These are phyloP conservation scores for Blastobotrys serpentis DNA, from an alignment of 1,139 yeast species.

Conservation along the genomic window DNA sequence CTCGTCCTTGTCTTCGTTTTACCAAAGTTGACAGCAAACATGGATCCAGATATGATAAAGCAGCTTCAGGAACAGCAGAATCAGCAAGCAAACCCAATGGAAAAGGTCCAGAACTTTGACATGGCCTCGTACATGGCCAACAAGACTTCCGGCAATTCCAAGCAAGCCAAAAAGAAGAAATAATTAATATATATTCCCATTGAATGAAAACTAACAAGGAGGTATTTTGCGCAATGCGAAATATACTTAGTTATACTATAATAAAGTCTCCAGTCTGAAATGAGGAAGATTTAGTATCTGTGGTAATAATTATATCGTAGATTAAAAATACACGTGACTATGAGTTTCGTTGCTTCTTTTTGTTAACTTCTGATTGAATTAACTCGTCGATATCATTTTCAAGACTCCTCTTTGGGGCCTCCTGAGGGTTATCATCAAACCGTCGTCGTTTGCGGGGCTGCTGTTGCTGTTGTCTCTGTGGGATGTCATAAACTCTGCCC, in stretches of 20 bases:
- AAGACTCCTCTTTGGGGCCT: conserved; percentile 13
- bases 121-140: conserved; percentile 33
- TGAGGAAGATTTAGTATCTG: too few relatives aligned
- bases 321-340: not conserved
- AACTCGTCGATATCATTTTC: conserved; percentile 17
- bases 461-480: conserved; percentile 18
- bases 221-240: too few relatives aligned
- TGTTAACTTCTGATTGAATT: conserved; percentile 9
- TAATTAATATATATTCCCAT: conserved; percentile 10
- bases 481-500: conserved; percentile 28
- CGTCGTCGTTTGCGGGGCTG: conserved; percentile 23
- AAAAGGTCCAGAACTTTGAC: conserved; percentile 32
- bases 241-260: too few relatives aligned
- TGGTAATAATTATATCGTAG: too few relatives aligned
- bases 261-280: too few relatives aligned
- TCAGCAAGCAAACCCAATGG: conserved; percentile 23
- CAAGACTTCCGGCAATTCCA: conserved; percentile 20
- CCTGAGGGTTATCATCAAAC: conserved; percentile 21
- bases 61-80: conserved; percentile 32
- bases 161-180: conserved; percentile 20
- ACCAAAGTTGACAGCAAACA: conserved; percentile 36
- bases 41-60: conserved; percentile 40
- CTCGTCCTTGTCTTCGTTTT: conserved; percentile 37
- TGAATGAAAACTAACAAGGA: too few relatives aligned
- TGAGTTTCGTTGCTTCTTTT: not conserved